These are phyloP conservation scores for Pleurotus citrinopileatus DNA, from an alignment of 768 basidiomycete genomes.

Conservation along the genomic window DNA sequence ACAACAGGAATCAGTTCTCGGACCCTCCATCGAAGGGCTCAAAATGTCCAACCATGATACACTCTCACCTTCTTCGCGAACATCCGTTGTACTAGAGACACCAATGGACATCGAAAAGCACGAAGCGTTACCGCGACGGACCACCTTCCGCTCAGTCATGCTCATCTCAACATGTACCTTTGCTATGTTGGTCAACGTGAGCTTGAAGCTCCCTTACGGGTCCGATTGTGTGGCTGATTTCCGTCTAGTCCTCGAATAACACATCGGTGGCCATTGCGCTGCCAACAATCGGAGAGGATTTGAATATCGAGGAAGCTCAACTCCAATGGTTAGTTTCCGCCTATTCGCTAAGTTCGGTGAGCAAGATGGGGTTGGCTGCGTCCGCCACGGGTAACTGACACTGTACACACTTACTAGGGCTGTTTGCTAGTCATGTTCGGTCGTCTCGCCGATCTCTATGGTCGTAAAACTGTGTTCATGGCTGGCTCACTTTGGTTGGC, in stretches of 20 bases:
- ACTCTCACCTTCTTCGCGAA: neutral
- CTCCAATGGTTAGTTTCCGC: conserved; percentile 68
- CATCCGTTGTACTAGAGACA: neutral
- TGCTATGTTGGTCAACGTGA: conserved; percentile 35
- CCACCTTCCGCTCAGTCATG: conserved; percentile 14
- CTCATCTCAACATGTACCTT: conserved; percentile 34
- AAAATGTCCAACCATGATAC: neutral
- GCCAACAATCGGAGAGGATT: conserved; percentile 44
- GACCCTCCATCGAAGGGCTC: neutral
- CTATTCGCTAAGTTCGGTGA: conserved; percentile 63
- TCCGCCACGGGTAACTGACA: too few relatives aligned
- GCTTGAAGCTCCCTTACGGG: conserved; percentile 5
- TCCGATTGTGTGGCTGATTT: too few relatives aligned
- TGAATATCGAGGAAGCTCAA: conserved; percentile 45
- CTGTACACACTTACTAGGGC: conserved; percentile 39
- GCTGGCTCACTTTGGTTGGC: conserved; percentile 52
- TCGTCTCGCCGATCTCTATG: conserved; percentile 77
- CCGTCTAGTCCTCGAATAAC: conserved; percentile 5
- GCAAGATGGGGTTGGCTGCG: too few relatives aligned
- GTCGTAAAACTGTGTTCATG: conserved; percentile 67
- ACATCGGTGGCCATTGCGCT: conserved; percentile 42
- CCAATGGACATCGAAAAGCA: conserved; percentile 1
- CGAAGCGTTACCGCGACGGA: neutral
- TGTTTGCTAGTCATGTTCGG: conserved; percentile 78
- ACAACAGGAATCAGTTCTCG: neutral